These are phyloP conservation scores for Globisporangium cystogenes DNA, from an alignment of 352 stramenopile species.

Conservation along the genomic window DNA sequence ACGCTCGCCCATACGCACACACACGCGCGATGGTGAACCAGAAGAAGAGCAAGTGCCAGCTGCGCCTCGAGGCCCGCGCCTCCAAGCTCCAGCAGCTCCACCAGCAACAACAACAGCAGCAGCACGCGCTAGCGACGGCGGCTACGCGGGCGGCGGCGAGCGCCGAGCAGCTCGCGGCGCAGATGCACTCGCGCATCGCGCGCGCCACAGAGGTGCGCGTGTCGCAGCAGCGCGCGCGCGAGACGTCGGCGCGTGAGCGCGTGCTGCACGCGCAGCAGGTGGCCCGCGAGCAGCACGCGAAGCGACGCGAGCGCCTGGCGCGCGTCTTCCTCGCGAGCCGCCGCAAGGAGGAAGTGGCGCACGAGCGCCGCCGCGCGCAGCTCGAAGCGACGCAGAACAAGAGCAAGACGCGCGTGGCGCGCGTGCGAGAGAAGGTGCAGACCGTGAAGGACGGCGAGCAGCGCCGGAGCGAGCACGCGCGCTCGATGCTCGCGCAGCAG, in stretches of 20 bases:
- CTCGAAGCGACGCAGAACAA: slow-evolving; percentile 35
- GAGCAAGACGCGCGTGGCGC: slow-evolving; percentile 36
- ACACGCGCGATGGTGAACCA: slow-evolving; percentile 36
- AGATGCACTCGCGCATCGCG: slow-evolving; percentile 40
- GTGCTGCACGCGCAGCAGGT: slow-evolving; percentile 57
- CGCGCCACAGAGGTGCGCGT: slow-evolving; percentile 46
- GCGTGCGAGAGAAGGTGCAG: slow-evolving; percentile 51
- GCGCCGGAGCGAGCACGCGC: slow-evolving; percentile 26
- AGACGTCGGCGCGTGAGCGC: slow-evolving; percentile 31
- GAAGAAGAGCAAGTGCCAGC: slow-evolving; percentile 64
- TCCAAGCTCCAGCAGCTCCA: slow-evolving; percentile 13
- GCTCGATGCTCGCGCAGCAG: slow-evolving; percentile 34
- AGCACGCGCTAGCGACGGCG: too few species aligned
- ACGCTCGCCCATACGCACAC: too few species aligned
- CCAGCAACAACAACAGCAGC: neutral
- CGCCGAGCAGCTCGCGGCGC: slow-evolving; percentile 15
- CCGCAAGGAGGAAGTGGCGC: slow-evolving; percentile 44
- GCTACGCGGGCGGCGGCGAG: neutral
- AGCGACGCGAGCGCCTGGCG: slow-evolving; percentile 35
- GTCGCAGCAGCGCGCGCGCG: slow-evolving; percentile 30
- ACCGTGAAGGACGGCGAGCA: slow-evolving; percentile 37
- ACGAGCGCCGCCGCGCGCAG: slow-evolving; percentile 33
- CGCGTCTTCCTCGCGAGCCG: slow-evolving; percentile 26
- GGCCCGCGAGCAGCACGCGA: slow-evolving; percentile 37
- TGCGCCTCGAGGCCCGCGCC: slow-evolving; percentile 51